A percentile compares a stretch with the other conserved stretches of the same genome.
phyloP scores from a whole-genome alignment of 352 stramenopile genomes.

The Globisporangium parvum region DNA sequence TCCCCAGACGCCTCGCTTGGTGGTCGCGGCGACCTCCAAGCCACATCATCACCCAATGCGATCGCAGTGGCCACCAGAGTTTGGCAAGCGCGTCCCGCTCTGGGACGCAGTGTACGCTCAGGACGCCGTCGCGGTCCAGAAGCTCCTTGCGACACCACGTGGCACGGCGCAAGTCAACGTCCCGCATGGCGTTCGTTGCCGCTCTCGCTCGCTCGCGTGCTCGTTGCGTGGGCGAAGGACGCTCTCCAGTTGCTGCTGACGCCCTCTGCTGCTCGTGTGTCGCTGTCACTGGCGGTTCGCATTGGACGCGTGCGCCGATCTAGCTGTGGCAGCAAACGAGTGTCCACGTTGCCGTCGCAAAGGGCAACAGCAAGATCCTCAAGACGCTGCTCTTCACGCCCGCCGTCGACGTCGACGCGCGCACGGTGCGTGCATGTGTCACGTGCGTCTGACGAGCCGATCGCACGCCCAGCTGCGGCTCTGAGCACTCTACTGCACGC shows the following conservation, averaged over 20 bases:
- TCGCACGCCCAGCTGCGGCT: too few relatives aligned
- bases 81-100: constrained; percentile 33
- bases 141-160: constrained; percentile 22
- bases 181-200: constrained; percentile 31
- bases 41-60: not conserved
- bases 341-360: constrained; percentile 45
- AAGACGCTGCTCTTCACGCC: constrained; percentile 40
- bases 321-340: constrained; percentile 61
- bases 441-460: too few relatives aligned
- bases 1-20: too few relatives aligned
- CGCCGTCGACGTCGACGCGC: constrained; percentile 33
- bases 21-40: not conserved
- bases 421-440: constrained; percentile 23
- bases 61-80: constrained; percentile 32
- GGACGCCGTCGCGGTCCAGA: constrained; percentile 28
- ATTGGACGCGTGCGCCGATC: too few relatives aligned
- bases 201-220: too few relatives aligned
- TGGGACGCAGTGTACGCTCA: constrained; percentile 60
- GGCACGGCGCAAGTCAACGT: constrained; percentile 41
- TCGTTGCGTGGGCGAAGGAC: too few relatives aligned
- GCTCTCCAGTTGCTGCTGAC: too few relatives aligned
- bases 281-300: too few relatives aligned
- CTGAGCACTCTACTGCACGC: too few relatives aligned
- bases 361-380: constrained; percentile 51
- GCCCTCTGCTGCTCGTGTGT: too few relatives aligned